A percentile compares a stretch with the other conserved stretches of the same genome.
phyloP scores from a whole-genome alignment of 108 stramenopile species.

The Mediolabrus comicus region DNA sequence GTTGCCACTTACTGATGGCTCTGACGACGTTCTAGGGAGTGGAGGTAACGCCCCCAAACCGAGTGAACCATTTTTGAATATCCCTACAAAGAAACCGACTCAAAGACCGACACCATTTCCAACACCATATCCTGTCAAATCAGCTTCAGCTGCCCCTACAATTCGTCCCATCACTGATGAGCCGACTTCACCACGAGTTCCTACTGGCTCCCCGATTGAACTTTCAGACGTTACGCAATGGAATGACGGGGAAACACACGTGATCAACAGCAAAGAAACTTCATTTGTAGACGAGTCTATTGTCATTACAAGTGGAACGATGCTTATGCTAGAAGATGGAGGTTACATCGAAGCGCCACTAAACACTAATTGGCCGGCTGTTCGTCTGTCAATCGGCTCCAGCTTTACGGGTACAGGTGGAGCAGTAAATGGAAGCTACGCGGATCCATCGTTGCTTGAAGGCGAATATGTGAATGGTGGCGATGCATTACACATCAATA shows the following conservation, averaged over 20 bases:
- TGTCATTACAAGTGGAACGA: constrained; percentile 13
- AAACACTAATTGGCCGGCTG: constrained; percentile 26
- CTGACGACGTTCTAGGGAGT: neutral
- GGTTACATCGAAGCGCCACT: constrained; percentile 15
- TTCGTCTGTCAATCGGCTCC: constrained; percentile 20
- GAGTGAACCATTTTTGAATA: neutral
- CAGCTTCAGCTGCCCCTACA: neutral
- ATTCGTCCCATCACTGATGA: neutral
- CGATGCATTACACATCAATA: constrained; percentile 20
- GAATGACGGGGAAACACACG: constrained; percentile 10
- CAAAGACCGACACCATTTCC: neutral
- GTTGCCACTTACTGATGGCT: neutral
- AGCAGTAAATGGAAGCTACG: constrained; percentile 9
- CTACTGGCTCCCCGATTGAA: constrained; percentile 23
- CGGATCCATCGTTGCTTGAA: constrained; percentile 2
- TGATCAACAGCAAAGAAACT: constrained; percentile 5
- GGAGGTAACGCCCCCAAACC: neutral
- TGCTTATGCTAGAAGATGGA: neutral
- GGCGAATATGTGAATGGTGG: constrained; percentile 7
- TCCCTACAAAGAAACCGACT: neutral
- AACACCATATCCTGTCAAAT: constrained; percentile 5
- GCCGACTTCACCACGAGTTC: neutral
- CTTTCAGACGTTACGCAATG: constrained; percentile 14
- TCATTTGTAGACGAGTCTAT: constrained; percentile 22
- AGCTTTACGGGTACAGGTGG: constrained; percentile 7